Evolutionary conservation across 495 filamentous ascomycete genomes (phyloP), one percentile per base, ranked within the genome.

Genomic region (Trichoderma reesei): DNA sequence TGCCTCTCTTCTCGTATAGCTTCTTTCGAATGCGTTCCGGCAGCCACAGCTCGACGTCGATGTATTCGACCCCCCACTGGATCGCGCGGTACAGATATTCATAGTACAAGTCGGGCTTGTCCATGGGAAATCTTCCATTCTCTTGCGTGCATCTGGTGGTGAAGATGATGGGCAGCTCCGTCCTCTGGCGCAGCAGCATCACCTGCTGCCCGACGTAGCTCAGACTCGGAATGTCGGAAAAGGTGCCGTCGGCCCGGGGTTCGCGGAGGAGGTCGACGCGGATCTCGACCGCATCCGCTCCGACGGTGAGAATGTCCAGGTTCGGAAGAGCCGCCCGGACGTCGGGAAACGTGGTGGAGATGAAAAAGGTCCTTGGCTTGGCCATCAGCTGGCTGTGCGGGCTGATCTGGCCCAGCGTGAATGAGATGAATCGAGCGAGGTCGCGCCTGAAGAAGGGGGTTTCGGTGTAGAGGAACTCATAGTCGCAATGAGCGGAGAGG

Each of bases 21-120:
- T 72, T 79, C 60, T 76, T 76, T 62, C 90, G 79, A 63, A 94
- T 88, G 10, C 85, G 76, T 72, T 91, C 90, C 8, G 90, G 90
- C 16, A 92, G 80, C 89, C 90, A 92, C 59, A 92, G 72, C 72
- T 94, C 90, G 14, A 94, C 89, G 66, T 94, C 90, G 59, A 94
- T 86, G 72, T 92, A 94, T 71, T 92, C 90, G 41, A 90, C 88
- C 3, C 90, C 90, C 89, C 89, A 92, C 66, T 91, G 87, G 59
- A 92, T 88, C 0, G 89, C 90, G 16, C 88, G 82, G 60, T 83
- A 86, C 1, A 94, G 82, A 70, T 92, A 92, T 61, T 86, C 81
- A 73, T 87, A 90, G 73, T 86, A 92, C 44, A 92, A 67, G 7
- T 76, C 73, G 16, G 89, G 89, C 66, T 91, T 82, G 51, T 89